Conservation (phyloP, 768 basidiomycete genomes). For the Paxillus involutus region DNA sequence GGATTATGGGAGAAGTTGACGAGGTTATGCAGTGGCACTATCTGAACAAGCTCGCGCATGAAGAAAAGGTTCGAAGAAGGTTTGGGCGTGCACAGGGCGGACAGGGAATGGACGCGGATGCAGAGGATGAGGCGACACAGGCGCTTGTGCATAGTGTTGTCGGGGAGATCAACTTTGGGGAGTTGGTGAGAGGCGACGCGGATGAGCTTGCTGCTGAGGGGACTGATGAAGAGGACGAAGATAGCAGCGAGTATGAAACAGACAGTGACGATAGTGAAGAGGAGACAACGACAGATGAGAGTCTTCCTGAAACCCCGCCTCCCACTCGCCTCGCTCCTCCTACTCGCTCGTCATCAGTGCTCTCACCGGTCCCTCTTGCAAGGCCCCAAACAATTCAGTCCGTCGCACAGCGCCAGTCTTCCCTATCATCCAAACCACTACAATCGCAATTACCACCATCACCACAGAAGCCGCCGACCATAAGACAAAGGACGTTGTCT, state of each 20-base stretch:
- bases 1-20: slow-evolving; percentile 85
- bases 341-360: not conserved
- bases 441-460: slow-evolving; percentile 7
- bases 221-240: slow-evolving; percentile 49
- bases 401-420: not conserved
- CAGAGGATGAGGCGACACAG: slow-evolving; percentile 78
- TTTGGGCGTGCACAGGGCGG: slow-evolving; percentile 62
- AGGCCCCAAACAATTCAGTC: slow-evolving; percentile 1
- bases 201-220: slow-evolving; percentile 80
- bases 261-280: slow-evolving; percentile 14
- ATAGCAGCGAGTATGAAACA: slow-evolving; percentile 38
- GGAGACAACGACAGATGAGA: slow-evolving; percentile 10
- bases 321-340: not conserved
- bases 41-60: slow-evolving; percentile 88
- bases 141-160: slow-evolving; percentile 81
- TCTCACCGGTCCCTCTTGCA: not conserved
- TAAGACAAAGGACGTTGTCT: slow-evolving; percentile 39
- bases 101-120: slow-evolving; percentile 56
- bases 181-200: slow-evolving; percentile 74
- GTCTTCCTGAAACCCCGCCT: not conserved
- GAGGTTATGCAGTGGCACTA: slow-evolving; percentile 91
- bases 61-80: slow-evolving; percentile 85
- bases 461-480: slow-evolving; percentile 2
- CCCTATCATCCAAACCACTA: not conserved
- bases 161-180: slow-evolving; percentile 78